These are phyloP conservation scores for Symbiodinium pilosum DNA, from an alignment of 73 alveolate species.

Conservation along the genomic window DNA sequence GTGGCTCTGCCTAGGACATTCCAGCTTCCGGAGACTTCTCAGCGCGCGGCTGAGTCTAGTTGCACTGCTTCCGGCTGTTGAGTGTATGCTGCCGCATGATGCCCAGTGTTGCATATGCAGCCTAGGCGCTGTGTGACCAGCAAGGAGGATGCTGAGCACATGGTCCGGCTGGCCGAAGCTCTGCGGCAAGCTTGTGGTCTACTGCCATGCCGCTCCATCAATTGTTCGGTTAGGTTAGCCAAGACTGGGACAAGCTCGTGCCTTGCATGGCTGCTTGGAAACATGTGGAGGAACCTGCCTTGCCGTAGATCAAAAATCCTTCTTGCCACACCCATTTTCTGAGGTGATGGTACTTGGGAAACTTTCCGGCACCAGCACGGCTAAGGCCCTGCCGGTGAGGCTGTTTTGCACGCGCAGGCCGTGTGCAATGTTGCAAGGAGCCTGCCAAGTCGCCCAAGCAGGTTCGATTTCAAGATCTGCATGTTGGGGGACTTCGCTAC, in stretches of 20 bases:
- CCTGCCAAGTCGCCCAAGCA: constrained; percentile 5
- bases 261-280: constrained; percentile 27
- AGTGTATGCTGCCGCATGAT: too few relatives aligned
- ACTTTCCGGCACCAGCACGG: not conserved
- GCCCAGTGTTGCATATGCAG: too few relatives aligned
- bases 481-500: too few relatives aligned
- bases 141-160: constrained; percentile 5
- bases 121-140: not conserved
- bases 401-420: not conserved
- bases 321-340: too few relatives aligned
- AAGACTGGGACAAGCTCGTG: constrained; percentile 64
- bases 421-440: not conserved
- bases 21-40: not conserved
- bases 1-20: not conserved
- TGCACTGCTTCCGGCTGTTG: too few relatives aligned
- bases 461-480: not conserved
- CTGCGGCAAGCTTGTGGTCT: not conserved
- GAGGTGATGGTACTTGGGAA: not conserved
- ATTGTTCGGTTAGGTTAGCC: constrained; percentile 12
- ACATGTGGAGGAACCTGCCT: too few relatives aligned
- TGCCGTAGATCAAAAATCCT: too few relatives aligned
- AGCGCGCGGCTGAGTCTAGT: not conserved
- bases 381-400: not conserved
- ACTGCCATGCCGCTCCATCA: not conserved
- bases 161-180: not conserved